A percentile compares a stretch with the other conserved stretches of the same genome.
phyloP scores from a whole-genome alignment of 2,329 filamentous ascomycete species.

The Talaromyces sp. region DNA sequence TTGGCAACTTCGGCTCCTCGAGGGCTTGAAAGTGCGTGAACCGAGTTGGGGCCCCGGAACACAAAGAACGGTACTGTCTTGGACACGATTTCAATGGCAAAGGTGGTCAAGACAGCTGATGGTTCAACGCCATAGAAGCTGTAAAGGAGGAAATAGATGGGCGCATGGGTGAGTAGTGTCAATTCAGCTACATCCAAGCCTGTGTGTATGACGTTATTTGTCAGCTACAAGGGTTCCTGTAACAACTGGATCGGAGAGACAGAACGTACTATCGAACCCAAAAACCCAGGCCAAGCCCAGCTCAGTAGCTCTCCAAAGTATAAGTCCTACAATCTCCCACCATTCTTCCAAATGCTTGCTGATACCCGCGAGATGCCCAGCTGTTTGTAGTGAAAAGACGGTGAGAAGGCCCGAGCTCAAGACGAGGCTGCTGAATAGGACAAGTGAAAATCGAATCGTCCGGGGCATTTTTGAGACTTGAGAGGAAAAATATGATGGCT shows the following conservation, averaged over 20 bases:
- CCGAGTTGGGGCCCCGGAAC: conserved; percentile 63
- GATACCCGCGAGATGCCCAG: conserved; percentile 64
- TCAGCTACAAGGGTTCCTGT: not conserved
- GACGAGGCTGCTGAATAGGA: conserved; percentile 54
- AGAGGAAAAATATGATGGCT: not conserved
- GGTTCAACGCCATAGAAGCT: conserved; percentile 72
- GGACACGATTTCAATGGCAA: conserved; percentile 66
- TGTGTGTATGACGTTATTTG: conserved; percentile 20
- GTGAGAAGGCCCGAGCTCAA: conserved; percentile 65
- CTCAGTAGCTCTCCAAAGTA: conserved; percentile 61
- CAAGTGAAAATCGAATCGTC: conserved; percentile 43
- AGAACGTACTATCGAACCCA: conserved; percentile 49
- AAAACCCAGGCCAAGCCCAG: conserved; percentile 70
- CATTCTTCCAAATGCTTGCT: conserved; percentile 62
- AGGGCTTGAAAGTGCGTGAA: conserved; percentile 57
- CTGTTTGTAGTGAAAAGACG: conserved; percentile 57
- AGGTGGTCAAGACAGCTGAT: conserved; percentile 58
- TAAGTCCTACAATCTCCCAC: conserved; percentile 56
- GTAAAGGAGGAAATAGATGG: conserved; percentile 69
- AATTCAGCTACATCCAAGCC: conserved; percentile 66
- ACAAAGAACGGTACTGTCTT: conserved; percentile 71
- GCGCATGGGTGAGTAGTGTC: conserved; percentile 69
- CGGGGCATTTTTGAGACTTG: conserved; percentile 25
- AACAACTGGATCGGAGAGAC: not conserved
- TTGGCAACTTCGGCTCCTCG: conserved; percentile 51